These are phyloP conservation scores for Serendipita indica DNA, from an alignment of 768 basidiomycete species.

Conservation along the genomic window DNA sequence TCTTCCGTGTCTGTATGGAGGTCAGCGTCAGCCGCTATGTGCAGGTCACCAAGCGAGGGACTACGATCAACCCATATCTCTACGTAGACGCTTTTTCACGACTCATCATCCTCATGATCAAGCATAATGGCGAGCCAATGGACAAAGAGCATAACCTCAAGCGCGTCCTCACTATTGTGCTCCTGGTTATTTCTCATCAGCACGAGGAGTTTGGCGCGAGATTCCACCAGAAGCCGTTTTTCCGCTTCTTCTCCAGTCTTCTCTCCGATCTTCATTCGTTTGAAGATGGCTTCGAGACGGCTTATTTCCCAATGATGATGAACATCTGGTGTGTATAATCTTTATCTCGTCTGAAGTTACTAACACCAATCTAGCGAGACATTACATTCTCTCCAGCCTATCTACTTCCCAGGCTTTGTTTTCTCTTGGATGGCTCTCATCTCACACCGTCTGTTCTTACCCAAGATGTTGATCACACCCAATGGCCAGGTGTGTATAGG, in stretches of 20 bases:
- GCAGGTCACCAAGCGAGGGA: background rate
- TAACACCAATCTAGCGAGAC: constrained; percentile 52
- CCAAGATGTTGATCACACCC: constrained; percentile 73
- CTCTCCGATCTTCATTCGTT: constrained; percentile 82
- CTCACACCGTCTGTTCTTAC: constrained; percentile 95
- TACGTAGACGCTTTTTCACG: constrained; percentile 82
- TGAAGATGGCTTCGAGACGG: constrained; percentile 69
- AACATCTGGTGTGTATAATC: constrained; percentile 56
- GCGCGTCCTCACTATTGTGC: constrained; percentile 94
- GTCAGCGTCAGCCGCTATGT: constrained; percentile 76
- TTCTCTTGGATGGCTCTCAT: constrained; percentile 97
- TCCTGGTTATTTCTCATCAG: constrained; percentile 83
- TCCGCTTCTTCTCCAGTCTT: constrained; percentile 94
- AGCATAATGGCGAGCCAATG: constrained; percentile 95
- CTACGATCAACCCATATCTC: constrained; percentile 8
- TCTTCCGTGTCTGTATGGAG: constrained; percentile 96
- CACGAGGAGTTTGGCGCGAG: constrained; percentile 85
- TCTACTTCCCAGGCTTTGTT: constrained; percentile 93
- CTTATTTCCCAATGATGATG: constrained; percentile 78
- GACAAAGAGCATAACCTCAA: constrained; percentile 94
- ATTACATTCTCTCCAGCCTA: constrained; percentile 88
- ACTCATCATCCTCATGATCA: constrained; percentile 94
- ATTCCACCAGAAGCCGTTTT: constrained; percentile 97
- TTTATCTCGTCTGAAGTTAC: constrained; percentile 8
- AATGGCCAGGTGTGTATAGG: constrained; percentile 57